Base-by-base conservation (phyloP, 208 protist genomes). In the Acanthamoeba healyi region DNA sequence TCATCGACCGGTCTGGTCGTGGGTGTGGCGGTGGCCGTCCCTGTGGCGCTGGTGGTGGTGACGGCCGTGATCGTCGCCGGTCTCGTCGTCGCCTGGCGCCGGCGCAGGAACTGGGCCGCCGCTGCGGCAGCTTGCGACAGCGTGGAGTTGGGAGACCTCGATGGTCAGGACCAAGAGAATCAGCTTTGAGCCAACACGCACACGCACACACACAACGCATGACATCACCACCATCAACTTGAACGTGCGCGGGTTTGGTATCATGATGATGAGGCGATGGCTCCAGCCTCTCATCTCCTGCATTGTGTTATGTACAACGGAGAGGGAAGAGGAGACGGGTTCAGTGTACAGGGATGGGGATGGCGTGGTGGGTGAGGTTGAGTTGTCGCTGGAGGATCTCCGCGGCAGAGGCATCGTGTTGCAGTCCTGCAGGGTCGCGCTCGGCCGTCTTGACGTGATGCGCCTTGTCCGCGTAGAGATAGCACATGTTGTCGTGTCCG, bases 271-370 rank as follows among this genome's bases (percentile, higher is more conserved):
- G n/a, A n/a, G n/a, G n/a, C n/a, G n/a, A n/a, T n/a, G n/a, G n/a
- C n/a, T n/a, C n/a, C n/a, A n/a, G n/a, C n/a, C n/a, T n/a, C n/a
- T n/a, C n/a, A n/a, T n/a, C n/a, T n/a, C n/a, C n/a, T n/a, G n/a
- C n/a, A n/a, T n/a, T n/a, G n/a, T 54, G 49, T 15, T 54, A 54
- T 54, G 49, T 54, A 54, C 49, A 54, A 54, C 15, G 15, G 29
- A 34, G 1, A 67, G 5, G 6, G 26, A 65, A 26, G 26, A 34
- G 19, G 15, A 34, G n/a, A 17, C 0, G 0, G n/a, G 70, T 24
- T 79, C 38, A 79, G 70, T 79, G 19, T 38, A 79, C 70, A 44
- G 70, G 70, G 70, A 79, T 79, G 36, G 70, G 70, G 70, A 79
- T 79, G 70, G 36, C 70, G 38, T 38, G 32, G 36, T 46, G 70